These are phyloP conservation scores for Fusarium chlamydosporum DNA, from an alignment of 2,329 filamentous ascomycete genomes.

Conservation along the genomic window DNA sequence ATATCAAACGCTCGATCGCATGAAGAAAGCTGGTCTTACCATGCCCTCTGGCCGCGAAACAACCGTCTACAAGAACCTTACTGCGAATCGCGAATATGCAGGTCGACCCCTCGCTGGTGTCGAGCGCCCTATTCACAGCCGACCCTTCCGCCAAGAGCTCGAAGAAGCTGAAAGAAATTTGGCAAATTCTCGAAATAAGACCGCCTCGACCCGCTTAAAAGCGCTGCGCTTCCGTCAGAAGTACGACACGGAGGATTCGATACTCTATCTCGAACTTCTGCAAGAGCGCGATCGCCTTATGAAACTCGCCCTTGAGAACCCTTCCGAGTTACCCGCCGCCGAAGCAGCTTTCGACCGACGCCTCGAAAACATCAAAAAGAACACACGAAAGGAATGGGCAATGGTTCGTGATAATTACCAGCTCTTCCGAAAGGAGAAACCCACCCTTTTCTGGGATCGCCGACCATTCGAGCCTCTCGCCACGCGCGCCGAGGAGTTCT, in stretches of 20 bases:
- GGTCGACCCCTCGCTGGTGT: conserved; percentile 52
- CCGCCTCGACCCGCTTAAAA: conserved; percentile 44
- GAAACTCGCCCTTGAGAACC: conserved; percentile 31
- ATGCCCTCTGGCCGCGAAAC: conserved; percentile 63
- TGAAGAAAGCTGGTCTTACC: conserved; percentile 60
- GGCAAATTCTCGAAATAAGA: conserved; percentile 11
- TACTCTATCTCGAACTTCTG: conserved; percentile 53
- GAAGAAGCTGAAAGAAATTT: conserved; percentile 56
- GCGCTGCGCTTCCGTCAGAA: conserved; percentile 51
- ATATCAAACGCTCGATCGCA: conserved; percentile 59
- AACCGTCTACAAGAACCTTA: conserved; percentile 46
- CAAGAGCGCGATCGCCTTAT: conserved; percentile 52
- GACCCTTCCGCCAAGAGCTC: conserved; percentile 61
- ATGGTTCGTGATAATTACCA: conserved; percentile 68
- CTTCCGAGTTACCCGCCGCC: conserved; percentile 49
- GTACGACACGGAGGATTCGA: conserved; percentile 40
- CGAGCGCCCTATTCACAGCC: conserved; percentile 51
- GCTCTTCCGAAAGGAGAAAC: conserved; percentile 63
- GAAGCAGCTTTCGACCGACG: conserved; percentile 55
- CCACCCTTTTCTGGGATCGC: conserved; percentile 76
- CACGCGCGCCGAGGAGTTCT: conserved; percentile 73
- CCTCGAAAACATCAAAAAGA: conserved; percentile 54
- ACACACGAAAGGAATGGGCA: conserved; percentile 55
- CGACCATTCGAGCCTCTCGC: conserved; percentile 78
- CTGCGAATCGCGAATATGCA: conserved; percentile 44